A percentile compares a stretch with the other conserved stretches of the same genome.
Conservation (phyloP, 1,139 yeast genomes). For the Debaryomyces subglobosus region DNA sequence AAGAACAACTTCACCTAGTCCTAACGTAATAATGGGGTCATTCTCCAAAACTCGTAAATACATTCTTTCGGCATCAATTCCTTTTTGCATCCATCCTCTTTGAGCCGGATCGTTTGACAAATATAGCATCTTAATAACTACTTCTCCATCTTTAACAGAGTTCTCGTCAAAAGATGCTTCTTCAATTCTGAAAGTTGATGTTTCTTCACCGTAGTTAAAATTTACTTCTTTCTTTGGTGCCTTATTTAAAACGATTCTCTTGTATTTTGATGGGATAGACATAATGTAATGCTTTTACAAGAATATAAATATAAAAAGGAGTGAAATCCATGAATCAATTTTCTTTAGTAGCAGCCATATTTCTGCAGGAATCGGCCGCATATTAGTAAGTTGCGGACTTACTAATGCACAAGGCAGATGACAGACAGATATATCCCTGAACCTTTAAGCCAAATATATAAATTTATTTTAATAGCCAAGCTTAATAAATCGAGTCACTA, state of each 20-base stretch:
- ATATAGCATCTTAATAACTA: slow-evolving; percentile 23
- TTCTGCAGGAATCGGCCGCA: too few species aligned
- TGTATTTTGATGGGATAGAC: background rate
- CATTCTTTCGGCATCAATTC: slow-evolving; percentile 20
- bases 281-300: too few species aligned
- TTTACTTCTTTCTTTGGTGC: slow-evolving; percentile 14
- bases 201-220: slow-evolving; percentile 11
- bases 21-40: slow-evolving; percentile 22
- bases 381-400: too few species aligned
- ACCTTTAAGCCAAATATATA: too few species aligned
- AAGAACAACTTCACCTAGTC: slow-evolving; percentile 25
- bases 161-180: slow-evolving; percentile 12
- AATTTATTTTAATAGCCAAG: too few species aligned
- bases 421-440: too few species aligned
- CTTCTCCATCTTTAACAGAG: slow-evolving; percentile 20
- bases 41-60: slow-evolving; percentile 28
- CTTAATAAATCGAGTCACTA: too few species aligned
- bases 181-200: slow-evolving; percentile 17
- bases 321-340: too few species aligned
- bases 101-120: slow-evolving; percentile 36
- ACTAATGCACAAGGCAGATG: too few species aligned
- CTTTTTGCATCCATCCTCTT: slow-evolving; percentile 28
- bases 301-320: slow-evolving; percentile 8
- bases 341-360: too few species aligned
- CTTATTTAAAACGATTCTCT: slow-evolving; percentile 12